These are phyloP conservation scores for Fraxinus nigra DNA, from an alignment of 305 asterid species.

Conservation along the genomic window DNA sequence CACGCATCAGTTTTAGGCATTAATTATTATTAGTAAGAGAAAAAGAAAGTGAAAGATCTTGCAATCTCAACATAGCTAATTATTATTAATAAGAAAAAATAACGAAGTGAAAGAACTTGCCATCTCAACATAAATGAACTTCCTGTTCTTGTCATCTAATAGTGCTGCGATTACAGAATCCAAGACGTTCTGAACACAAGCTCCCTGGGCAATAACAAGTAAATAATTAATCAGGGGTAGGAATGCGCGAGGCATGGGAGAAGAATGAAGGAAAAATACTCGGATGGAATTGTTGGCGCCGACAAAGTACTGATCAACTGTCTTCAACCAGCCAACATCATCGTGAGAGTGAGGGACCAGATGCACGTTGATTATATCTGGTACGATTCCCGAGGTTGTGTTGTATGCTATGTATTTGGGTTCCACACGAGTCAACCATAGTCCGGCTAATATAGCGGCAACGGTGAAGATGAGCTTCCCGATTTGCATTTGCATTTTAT, in stretches of 20 bases:
- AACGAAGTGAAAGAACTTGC: slow-evolving; percentile 30
- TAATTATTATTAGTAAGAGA: background rate
- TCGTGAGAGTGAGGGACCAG: slow-evolving; percentile 43
- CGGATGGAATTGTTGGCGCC: slow-evolving; percentile 40
- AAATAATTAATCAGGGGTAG: background rate
- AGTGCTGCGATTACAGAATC: slow-evolving; percentile 73
- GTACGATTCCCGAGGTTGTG: slow-evolving; percentile 20
- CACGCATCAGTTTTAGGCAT: background rate
- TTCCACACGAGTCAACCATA: slow-evolving; percentile 14
- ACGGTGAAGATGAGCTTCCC: background rate
- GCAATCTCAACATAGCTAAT: slow-evolving; percentile 64
- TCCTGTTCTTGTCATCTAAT: slow-evolving; percentile 62
- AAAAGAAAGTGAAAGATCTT: slow-evolving; percentile 19
- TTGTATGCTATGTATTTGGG: slow-evolving; percentile 31
- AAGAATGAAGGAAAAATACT: slow-evolving; percentile 5
- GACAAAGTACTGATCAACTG: slow-evolving; percentile 40
- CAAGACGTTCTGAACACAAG: slow-evolving; percentile 79
- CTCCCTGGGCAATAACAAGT: slow-evolving; percentile 43
- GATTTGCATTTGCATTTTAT: background rate
- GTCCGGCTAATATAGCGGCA: slow-evolving; percentile 1
- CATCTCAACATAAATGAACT: slow-evolving; percentile 78
- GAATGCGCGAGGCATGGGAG: background rate
- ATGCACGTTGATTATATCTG: slow-evolving; percentile 34
- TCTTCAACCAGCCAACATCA: slow-evolving; percentile 45
- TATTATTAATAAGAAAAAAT: background rate